Percentiles rank a stretch among this genome's conserved stretches.
phyloP scores from a whole-genome alignment of 1,284 basidiomycete species.

The Fomitopsis pinicola region DNA sequence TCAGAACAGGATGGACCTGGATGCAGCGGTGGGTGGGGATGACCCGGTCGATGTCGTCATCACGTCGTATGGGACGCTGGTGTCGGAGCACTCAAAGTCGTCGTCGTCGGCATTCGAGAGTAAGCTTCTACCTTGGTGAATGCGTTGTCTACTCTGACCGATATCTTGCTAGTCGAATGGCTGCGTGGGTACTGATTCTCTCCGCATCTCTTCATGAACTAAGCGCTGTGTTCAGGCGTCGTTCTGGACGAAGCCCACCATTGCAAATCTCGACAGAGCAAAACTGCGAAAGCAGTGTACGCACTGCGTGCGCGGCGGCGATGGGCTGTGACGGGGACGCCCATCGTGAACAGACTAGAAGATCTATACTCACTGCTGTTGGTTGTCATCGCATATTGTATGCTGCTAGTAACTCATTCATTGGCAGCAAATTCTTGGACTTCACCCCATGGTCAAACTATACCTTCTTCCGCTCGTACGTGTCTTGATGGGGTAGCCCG shows the following conservation, averaged over 20 bases:
- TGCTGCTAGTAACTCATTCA: neutral
- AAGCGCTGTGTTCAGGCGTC: slow-evolving; percentile 30
- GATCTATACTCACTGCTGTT: slow-evolving; percentile 88
- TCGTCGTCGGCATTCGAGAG: slow-evolving; percentile 71
- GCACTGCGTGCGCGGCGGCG: slow-evolving; percentile 75
- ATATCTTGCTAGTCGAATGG: slow-evolving; percentile 60
- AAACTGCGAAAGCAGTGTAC: slow-evolving; percentile 89
- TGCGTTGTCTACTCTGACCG: neutral
- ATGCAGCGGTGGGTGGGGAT: slow-evolving; percentile 30
- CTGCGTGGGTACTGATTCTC: slow-evolving; percentile 36
- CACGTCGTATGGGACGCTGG: slow-evolving; percentile 86
- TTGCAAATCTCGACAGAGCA: slow-evolving; percentile 89
- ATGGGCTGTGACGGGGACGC: slow-evolving; percentile 95
- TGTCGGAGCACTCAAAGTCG: slow-evolving; percentile 78
- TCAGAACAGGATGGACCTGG: slow-evolving; percentile 73
- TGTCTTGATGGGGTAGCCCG: slow-evolving; percentile 7
- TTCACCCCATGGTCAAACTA: slow-evolving; percentile 92
- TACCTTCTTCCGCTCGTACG: slow-evolving; percentile 81
- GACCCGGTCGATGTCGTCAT: slow-evolving; percentile 70
- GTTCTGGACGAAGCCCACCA: slow-evolving; percentile 92
- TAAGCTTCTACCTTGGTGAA: slow-evolving; percentile 31
- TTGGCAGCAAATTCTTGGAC: slow-evolving; percentile 75
- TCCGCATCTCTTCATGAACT: neutral
- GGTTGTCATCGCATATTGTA: slow-evolving; percentile 21
- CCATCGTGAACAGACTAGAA: slow-evolving; percentile 93